Base-by-base conservation (phyloP, 2,329 filamentous ascomycete species). In the Claviceps africana region DNA sequence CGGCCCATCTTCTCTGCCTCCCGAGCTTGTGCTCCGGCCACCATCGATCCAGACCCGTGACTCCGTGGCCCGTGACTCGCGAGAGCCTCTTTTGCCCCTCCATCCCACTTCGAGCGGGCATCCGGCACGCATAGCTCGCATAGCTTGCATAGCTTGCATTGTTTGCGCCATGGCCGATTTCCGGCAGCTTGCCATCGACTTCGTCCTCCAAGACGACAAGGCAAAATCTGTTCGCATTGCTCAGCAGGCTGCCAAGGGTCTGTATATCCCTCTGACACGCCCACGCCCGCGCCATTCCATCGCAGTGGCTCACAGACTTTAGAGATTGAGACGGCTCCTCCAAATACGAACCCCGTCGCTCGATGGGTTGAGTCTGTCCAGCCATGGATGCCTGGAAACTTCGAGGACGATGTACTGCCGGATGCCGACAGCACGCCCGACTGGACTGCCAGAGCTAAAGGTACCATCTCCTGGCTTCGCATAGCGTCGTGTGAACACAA, bases 351-450 rank as follows among this genome's bases (percentile, higher is more conserved):
- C 47, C 68, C 72, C 3, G 68, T 79, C 44, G 74, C 73, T 17
- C 72, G 74, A 59, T 79, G 76, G 76, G 76, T 77, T 30, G 72
- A 76, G 46, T 74, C 76, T 37, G 73, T 79, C 52, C 71, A 75
- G 57, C 70, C 69, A 51, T 79, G 76, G 76, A 76, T 79, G 67
- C 72, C 71, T 17, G 67, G 65, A 8, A 66, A 63, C 51, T 65
- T 68, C 39, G 64, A 64, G 47, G 69, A 68, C 39, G 65, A 64
- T 10, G 66, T 66, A n/a, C 57, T 58, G 53, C 46, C 52, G 19
- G 70, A 72, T 50, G 68, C 67, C 17, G 67, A 69, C 33, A 64
- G 67, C n/a, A 67, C 65, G 37, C 70, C 71, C n/a, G 71, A 77
- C 56, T 71, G 78, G 62, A 77, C 79, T 31, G 66, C 73, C 2